A percentile compares a stretch with the other conserved stretches of the same genome.
These are phyloP conservation scores for Thelonectria blattea DNA, from an alignment of 2,329 filamentous ascomycete species.

Conservation along the genomic window DNA sequence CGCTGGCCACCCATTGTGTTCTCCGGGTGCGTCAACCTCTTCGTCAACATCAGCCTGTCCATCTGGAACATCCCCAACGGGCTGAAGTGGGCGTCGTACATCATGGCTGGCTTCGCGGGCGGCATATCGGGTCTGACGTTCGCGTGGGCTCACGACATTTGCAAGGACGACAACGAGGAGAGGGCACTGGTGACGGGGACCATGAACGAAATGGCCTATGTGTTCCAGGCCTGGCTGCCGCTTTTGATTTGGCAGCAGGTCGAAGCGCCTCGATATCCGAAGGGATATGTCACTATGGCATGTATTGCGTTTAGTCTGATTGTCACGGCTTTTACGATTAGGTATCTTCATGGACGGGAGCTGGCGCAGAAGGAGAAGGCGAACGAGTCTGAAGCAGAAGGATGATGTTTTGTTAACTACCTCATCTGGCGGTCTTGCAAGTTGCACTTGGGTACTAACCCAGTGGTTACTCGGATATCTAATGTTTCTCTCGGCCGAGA, in stretches of 20 bases:
- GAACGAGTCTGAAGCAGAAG: slow-evolving; percentile 7
- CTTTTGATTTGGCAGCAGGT: slow-evolving; percentile 70
- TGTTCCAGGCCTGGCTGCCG: slow-evolving; percentile 73
- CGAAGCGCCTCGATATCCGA: slow-evolving; percentile 64
- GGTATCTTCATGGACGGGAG: slow-evolving; percentile 28
- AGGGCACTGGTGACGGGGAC: slow-evolving; percentile 67
- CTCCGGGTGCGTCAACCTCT: slow-evolving; percentile 49
- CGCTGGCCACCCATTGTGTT: slow-evolving; percentile 70
- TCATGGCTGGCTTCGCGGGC: slow-evolving; percentile 57
- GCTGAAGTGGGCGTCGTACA: slow-evolving; percentile 68
- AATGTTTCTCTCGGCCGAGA: no score
- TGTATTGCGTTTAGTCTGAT: slow-evolving; percentile 57
- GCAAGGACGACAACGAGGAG: slow-evolving; percentile 64
- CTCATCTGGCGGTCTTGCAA: no score
- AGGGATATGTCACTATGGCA: slow-evolving; percentile 63
- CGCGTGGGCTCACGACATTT: slow-evolving; percentile 58
- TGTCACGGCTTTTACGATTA: slow-evolving; percentile 53
- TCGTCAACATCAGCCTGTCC: slow-evolving; percentile 47
- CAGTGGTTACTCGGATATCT: no score
- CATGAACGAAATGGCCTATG: slow-evolving; percentile 74
- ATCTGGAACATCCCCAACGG: slow-evolving; percentile 53
- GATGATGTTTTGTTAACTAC: no score
- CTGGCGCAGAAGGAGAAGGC: slow-evolving; percentile 11
- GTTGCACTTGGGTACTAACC: no score
- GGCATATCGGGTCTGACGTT: slow-evolving; percentile 53